Conservation (phyloP, 2,329 filamentous ascomycete species). For the Fusarium irregulare region DNA sequence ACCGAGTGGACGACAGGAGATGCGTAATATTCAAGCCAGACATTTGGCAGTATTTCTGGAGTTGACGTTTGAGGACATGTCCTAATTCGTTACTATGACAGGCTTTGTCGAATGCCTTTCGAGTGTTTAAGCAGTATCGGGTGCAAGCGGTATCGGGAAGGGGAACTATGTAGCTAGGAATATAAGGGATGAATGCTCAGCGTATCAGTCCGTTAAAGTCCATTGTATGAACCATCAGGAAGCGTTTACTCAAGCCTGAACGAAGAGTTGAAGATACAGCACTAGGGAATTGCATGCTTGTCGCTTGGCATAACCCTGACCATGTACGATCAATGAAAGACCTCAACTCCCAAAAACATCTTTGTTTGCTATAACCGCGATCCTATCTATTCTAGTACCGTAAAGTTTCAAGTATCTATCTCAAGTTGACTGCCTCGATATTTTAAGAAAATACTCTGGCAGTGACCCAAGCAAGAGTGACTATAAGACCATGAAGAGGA, state of each 20-base stretch:
- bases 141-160: background rate
- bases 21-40: background rate
- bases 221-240: background rate
- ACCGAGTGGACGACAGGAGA: constrained; percentile 28
- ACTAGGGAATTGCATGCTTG: background rate
- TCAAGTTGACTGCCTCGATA: background rate
- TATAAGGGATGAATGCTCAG: background rate
- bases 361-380: background rate
- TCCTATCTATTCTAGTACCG: background rate
- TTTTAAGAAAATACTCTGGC: too few species aligned
- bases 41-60: background rate
- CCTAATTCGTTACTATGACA: background rate
- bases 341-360: background rate
- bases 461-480: background rate
- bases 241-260: background rate
- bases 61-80: background rate
- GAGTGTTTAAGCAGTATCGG: background rate
- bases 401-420: background rate
- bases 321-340: background rate
- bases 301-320: background rate
- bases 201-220: background rate
- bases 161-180: background rate
- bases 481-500: background rate
- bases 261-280: background rate
- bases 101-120: too few species aligned